Evolutionary conservation across 495 filamentous ascomycete genomes (phyloP).

Genomic region (Penicillium angulare): DNA sequence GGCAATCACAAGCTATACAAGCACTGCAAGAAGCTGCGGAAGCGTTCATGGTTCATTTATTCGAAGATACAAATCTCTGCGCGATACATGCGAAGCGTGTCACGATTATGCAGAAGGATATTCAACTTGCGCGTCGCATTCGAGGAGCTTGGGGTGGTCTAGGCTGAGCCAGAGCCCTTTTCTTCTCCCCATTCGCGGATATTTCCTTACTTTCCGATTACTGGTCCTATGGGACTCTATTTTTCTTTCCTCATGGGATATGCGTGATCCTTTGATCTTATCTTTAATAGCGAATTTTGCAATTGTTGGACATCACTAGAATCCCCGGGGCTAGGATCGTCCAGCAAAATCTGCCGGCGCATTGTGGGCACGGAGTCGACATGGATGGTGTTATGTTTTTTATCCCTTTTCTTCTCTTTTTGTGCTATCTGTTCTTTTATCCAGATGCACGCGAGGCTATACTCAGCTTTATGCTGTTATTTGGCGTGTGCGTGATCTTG

Average conservation of each 20-base stretch:
- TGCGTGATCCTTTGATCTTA: background rate
- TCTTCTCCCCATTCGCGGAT: too few species aligned
- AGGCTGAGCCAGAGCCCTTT: conserved; percentile 35
- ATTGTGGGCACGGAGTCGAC: conserved; percentile 16
- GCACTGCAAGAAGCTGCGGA: conserved; percentile 91
- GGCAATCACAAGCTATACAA: conserved; percentile 88
- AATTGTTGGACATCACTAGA: background rate
- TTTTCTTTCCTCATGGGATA: too few species aligned
- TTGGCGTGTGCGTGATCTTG: background rate
- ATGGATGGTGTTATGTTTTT: conserved; percentile 6
- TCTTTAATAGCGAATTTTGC: background rate
- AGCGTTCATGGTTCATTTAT: conserved; percentile 89
- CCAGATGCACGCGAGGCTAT: background rate
- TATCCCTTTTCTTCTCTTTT: background rate
- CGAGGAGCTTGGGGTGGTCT: conserved; percentile 66
- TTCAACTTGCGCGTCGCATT: conserved; percentile 85
- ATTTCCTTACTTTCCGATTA: background rate
- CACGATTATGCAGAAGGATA: conserved; percentile 97
- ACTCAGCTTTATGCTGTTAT: background rate
- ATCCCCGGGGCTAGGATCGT: background rate
- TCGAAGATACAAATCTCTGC: conserved; percentile 94
- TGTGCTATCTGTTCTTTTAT: background rate
- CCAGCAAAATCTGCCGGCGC: conserved; percentile 5
- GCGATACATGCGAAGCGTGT: conserved; percentile 95
- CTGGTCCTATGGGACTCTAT: background rate